phyloP scores from a whole-genome alignment of 805 yeast genomes.

The Zygotorulaspora danielsina region DNA sequence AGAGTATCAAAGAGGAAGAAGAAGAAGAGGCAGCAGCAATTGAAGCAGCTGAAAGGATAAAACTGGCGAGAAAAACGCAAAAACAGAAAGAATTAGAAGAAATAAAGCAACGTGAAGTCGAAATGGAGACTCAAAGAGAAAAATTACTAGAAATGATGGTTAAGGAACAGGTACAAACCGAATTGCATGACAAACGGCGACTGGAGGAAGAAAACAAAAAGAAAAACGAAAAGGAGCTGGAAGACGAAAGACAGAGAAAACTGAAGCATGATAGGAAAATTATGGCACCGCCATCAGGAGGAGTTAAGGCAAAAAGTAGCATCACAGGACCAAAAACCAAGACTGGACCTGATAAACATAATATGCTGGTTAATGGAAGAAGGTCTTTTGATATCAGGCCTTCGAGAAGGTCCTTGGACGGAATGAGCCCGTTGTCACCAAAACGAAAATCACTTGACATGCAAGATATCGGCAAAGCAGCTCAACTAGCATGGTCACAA shows the following conservation, averaged over 20 bases:
- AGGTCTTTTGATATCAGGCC: conserved; percentile 16
- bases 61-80: conserved; percentile 16
- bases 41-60: conserved; percentile 24
- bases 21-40: conserved; percentile 22
- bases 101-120: conserved; percentile 14
- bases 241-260: conserved; percentile 7
- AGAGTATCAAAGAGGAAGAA: conserved; percentile 16
- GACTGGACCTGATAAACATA: conserved; percentile 8
- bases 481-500: conserved; percentile 25
- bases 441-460: conserved; percentile 10
- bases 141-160: conserved; percentile 24
- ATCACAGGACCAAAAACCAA: conserved; percentile 1
- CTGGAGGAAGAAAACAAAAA: conserved; percentile 15
- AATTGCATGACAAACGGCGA: conserved; percentile 19
- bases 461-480: conserved; percentile 22
- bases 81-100: conserved; percentile 15
- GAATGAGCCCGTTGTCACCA: background rate
- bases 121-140: conserved; percentile 20
- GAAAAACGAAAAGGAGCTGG: conserved; percentile 8
- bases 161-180: conserved; percentile 26
- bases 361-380: conserved; percentile 9
- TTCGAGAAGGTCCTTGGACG: conserved; percentile 10
- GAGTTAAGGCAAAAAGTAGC: background rate
- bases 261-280: conserved; percentile 6
- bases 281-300: conserved; percentile 4